Base-by-base conservation (phyloP, 2,329 filamentous ascomycete genomes). In the Pyrenochaeta sp. region DNA sequence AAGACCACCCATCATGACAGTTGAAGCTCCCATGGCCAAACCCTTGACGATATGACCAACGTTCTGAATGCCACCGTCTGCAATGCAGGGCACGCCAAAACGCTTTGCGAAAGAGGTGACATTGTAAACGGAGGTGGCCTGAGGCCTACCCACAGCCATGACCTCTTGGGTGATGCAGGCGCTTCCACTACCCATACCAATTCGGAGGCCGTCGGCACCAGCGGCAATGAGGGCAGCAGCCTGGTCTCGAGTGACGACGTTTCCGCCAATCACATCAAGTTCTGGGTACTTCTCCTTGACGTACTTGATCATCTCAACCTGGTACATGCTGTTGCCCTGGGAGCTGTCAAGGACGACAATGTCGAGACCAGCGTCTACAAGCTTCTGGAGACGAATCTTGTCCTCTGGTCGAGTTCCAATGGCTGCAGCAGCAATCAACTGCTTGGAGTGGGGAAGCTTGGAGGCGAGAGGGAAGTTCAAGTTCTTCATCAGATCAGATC, bases 141-240 rank as follows among this genome's bases (percentile, higher is more conserved):
- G 94, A 44, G 94, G 94, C 65, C 94, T 88, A 48, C 95, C 94
- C 35, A 99, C 93, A 60, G 94, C 94, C 94, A 99, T 99, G 69
- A 99, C 95, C 78, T 99, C 94, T 77, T 99, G 94, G 43, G 94
- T 99, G 64, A 99, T 99, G 76, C 94, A 99, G 68, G 94, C 94
- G 68, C 90, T 96, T 68, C 94, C 94, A 70, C 90, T 96, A 61
- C 94, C 94, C 94, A 99, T 99, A 71, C 94, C 94, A 69, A 99
- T 99, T 71, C 94, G 90, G 61, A 99, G 84, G 72, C 94, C 95
- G 71, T 99, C 94, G 46, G 90, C 93, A 70, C 94, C 94, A 58
- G 93, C 94, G 50, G 89, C 90, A 66, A 99, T 97, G 59, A 99
- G 79, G 52, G 83, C 79, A 39, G 95, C 94, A 58, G 94, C 94